Percentiles rank a stretch among this genome's conserved stretches.
These are phyloP conservation scores for Fusarium chaquense DNA, from an alignment of 2,329 filamentous ascomycete species.

Conservation along the genomic window DNA sequence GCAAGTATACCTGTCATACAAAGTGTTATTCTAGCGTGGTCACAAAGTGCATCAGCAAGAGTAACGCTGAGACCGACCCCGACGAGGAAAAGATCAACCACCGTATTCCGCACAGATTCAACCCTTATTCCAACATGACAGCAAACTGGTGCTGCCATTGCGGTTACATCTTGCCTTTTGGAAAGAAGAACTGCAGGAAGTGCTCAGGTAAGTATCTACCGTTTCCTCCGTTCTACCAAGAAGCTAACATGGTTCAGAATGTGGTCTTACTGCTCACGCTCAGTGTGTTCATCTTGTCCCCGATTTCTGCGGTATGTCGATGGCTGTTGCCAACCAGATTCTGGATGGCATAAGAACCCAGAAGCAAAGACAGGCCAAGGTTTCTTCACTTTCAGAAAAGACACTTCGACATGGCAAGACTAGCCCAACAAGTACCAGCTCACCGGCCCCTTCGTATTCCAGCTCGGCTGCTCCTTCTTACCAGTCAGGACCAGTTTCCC, in stretches of 20 bases:
- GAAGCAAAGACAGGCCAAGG: slow-evolving; percentile 74
- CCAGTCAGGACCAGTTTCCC: slow-evolving; percentile 42
- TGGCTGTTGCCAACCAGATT: slow-evolving; percentile 96
- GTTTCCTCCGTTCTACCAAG: slow-evolving; percentile 34
- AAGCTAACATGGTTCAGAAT: slow-evolving; percentile 70
- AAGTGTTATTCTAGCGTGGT: slow-evolving; percentile 98
- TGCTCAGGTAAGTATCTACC: slow-evolving; percentile 75
- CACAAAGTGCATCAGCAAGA: slow-evolving; percentile 99
- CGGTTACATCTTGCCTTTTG: slow-evolving; percentile 93
- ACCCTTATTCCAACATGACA: slow-evolving; percentile 95
- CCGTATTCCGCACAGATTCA: slow-evolving; percentile 96
- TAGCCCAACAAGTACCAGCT: slow-evolving; percentile 56
- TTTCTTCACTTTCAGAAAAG: slow-evolving; percentile 70
- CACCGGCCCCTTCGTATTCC: slow-evolving; percentile 53
- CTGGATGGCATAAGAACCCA: slow-evolving; percentile 85
- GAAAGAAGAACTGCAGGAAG: slow-evolving; percentile 93
- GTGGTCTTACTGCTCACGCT: slow-evolving; percentile 89
- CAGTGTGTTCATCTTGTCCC: slow-evolving; percentile 95
- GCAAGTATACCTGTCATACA: slow-evolving; percentile 99
- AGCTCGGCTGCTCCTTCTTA: slow-evolving; percentile 47
- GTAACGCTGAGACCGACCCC: slow-evolving; percentile 96
- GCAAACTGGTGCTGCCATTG: slow-evolving; percentile 99
- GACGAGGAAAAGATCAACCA: slow-evolving; percentile 99
- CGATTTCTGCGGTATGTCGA: slow-evolving; percentile 99
- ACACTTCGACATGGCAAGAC: slow-evolving; percentile 71